These are phyloP conservation scores for Clonostachys sp. DNA, from an alignment of 2,329 filamentous ascomycete species.

Conservation along the genomic window DNA sequence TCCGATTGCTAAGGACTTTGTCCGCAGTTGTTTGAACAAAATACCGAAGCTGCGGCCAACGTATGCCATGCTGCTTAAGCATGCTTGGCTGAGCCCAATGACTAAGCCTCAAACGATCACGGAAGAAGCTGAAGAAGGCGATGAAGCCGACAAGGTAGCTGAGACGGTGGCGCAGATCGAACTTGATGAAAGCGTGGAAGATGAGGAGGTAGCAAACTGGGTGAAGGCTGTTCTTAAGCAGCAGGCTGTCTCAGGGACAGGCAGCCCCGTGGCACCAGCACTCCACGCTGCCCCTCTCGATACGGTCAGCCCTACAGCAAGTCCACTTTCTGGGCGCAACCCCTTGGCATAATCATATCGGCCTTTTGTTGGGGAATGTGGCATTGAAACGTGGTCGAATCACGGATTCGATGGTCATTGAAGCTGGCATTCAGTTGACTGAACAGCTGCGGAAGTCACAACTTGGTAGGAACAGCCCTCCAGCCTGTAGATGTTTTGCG, in stretches of 20 bases:
- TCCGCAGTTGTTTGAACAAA: slow-evolving; percentile 86
- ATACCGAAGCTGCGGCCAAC: slow-evolving; percentile 88
- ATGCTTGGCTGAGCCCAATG: slow-evolving; percentile 79
- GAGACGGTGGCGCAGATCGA: slow-evolving; percentile 39
- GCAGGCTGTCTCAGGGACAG: slow-evolving; percentile 33
- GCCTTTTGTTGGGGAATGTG: no score
- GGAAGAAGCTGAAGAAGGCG: slow-evolving; percentile 64
- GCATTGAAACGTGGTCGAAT: no score
- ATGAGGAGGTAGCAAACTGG: slow-evolving; percentile 84
- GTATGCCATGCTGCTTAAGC: slow-evolving; percentile 83
- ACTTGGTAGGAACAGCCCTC: no score
- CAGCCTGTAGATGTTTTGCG: no score
- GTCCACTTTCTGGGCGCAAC: no score
- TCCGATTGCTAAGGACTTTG: slow-evolving; percentile 77
- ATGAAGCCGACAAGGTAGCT: slow-evolving; percentile 35
- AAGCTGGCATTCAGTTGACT: no score
- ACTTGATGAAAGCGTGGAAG: slow-evolving; percentile 43
- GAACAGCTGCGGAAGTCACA: no score
- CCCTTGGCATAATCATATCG: no score
- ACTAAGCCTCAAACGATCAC: slow-evolving; percentile 71
- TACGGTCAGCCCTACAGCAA: slow-evolving; percentile 50
- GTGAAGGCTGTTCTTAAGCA: slow-evolving; percentile 65
- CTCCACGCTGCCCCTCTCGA: slow-evolving; percentile 85
- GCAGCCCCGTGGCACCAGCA: slow-evolving; percentile 58
- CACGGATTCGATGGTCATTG: no score